Base-by-base conservation (phyloP, 768 basidiomycete genomes). In the Tulasnella sp. region DNA sequence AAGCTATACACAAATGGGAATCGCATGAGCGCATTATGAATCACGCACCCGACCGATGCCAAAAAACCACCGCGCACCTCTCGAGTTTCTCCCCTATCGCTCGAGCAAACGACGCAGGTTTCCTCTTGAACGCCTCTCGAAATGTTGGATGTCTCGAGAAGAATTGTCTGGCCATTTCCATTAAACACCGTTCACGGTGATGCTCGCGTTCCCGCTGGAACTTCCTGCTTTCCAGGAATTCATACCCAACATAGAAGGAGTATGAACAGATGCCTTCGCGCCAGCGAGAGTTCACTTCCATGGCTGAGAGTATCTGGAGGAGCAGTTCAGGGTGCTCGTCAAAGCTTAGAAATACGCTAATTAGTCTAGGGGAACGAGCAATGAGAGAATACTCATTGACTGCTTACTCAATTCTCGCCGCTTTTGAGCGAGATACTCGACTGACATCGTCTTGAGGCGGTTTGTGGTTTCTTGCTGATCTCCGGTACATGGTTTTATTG, bases 281-380 rank as follows among this genome's bases (percentile, higher is more conserved):
- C 76, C 76, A 77, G 38, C 76, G 39, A 42, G 40, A n/a, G 58
- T 77, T 77, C 27, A 68, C 76, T 68, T 77, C 76, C 46, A 77
- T 56, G 18, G 76, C 76, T n/a, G 76, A 77, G 16, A 77, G 46
- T 31, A 77, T 38, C 46, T 52, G 58, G 14, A 31, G 44, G 39
- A 77, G 42, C 12, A 77, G 76, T 34, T 77, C 76, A 2, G 76
- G 76, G 36, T 77, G 39, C 39, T 77, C 42, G 7, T 77, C 76
- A 42, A 42, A 77, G 19, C 76, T 77, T 31, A 34, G 31, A 27
- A 77, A 56, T 21, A 24, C 27, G 36, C 27, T 48, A 56, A 46
- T 40, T 42, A 74, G 40, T 14, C 40, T n/a, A 42, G 40, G 39
- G 40, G 27, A 74, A 31, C 36, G 40, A 24, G 40, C 14, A 24